Conservation (phyloP, 129 eudicot genomes). For the Flaveria robusta region DNA sequence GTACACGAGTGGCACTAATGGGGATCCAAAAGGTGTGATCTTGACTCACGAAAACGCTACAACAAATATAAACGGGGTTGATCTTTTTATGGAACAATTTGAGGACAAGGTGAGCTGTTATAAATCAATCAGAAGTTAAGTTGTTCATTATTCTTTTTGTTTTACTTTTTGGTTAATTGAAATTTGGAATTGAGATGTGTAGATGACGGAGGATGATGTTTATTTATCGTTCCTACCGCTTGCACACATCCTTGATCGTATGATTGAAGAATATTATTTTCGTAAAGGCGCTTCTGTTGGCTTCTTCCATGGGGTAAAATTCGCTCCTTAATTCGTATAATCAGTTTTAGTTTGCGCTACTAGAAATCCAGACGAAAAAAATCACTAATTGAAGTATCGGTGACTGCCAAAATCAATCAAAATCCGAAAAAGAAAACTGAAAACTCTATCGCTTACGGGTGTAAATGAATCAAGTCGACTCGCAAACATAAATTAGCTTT, state of each 20-base stretch:
- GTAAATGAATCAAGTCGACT: too few species aligned
- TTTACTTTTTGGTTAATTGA: not conserved
- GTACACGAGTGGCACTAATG: constrained; percentile 98
- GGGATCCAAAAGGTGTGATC: constrained; percentile 92
- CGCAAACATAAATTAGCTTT: too few species aligned
- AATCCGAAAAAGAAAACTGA: too few species aligned
- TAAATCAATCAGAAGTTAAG: not conserved
- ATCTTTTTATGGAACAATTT: constrained; percentile 78
- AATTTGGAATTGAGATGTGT: constrained; percentile 35
- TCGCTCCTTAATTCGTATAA: not conserved
- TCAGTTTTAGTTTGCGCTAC: not conserved
- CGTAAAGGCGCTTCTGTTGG: constrained; percentile 94
- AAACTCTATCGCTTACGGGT: too few species aligned
- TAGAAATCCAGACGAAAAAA: not conserved
- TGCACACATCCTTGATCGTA: constrained; percentile 92
- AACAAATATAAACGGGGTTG: constrained; percentile 59
- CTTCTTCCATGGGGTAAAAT: constrained; percentile 85
- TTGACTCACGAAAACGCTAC: constrained; percentile 75
- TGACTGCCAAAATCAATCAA: too few species aligned
- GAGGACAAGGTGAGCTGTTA: constrained; percentile 65
- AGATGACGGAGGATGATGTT: constrained; percentile 93
- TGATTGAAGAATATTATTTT: constrained; percentile 82
- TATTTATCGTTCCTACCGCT: constrained; percentile 92
- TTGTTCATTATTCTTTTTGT: not conserved
- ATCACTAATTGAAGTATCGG: too few species aligned